A percentile compares a stretch with the other conserved stretches of the same genome.
Evolutionary conservation across 2,329 filamentous ascomycete species (phyloP).

Genomic region (Torrubiella hemipterigena): DNA sequence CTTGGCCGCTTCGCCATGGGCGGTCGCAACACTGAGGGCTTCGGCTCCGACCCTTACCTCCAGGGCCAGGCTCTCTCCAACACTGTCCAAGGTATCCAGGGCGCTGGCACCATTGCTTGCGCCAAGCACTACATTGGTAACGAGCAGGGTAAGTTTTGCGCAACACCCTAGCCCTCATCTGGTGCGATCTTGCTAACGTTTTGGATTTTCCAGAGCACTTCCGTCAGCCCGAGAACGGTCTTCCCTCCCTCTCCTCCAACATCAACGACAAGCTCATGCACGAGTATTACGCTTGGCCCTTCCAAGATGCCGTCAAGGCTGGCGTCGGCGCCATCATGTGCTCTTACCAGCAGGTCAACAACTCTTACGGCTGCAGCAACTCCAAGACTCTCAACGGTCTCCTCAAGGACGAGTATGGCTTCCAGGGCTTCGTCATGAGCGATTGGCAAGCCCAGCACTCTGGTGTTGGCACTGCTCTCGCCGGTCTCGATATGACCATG

Average conservation of each 20-base stretch:
- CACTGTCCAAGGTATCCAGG: constrained; percentile 70
- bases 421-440: constrained; percentile 70
- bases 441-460: constrained; percentile 71
- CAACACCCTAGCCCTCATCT: no score
- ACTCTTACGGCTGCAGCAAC: constrained; percentile 71
- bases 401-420: constrained; percentile 68
- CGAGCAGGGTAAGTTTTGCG: constrained; percentile 40
- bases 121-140: constrained; percentile 68
- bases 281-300: constrained; percentile 69
- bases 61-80: constrained; percentile 61
- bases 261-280: constrained; percentile 64
- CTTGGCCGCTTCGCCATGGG: constrained; percentile 32
- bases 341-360: constrained; percentile 69
- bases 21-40: constrained; percentile 53
- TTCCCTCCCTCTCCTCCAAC: constrained; percentile 47
- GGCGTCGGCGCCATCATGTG: constrained; percentile 55
- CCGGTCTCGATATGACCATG: constrained; percentile 82
- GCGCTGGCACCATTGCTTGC: constrained; percentile 70
- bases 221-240: constrained; percentile 50
- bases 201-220: constrained; percentile 46
- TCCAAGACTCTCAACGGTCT: constrained; percentile 63
- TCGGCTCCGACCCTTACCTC: constrained; percentile 61
- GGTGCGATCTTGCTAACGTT: neutral
- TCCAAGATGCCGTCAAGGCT: constrained; percentile 58
- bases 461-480: constrained; percentile 52